These are phyloP conservation scores for Pseudogymnoascus sp. DNA, from an alignment of 2,329 filamentous ascomycete species.

Conservation along the genomic window DNA sequence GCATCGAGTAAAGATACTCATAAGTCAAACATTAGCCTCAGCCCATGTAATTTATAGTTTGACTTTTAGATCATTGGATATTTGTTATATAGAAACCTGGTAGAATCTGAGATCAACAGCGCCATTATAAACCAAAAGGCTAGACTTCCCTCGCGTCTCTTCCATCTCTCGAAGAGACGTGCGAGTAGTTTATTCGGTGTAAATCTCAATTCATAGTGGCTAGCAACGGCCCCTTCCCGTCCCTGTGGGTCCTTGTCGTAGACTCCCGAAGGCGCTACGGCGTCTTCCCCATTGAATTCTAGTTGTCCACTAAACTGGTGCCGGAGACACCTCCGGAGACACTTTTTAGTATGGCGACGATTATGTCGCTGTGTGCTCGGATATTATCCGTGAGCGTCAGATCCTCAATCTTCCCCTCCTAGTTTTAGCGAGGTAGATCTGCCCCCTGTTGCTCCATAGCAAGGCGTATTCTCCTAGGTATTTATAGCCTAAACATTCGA, in stretches of 20 bases:
- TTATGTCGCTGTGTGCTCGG: constrained; percentile 17
- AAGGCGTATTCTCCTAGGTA: constrained; percentile 17
- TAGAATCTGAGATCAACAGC: too few species aligned
- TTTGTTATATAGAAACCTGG: too few species aligned
- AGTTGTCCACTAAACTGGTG: constrained; percentile 17
- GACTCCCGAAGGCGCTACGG: constrained; percentile 14
- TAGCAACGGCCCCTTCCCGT: not conserved
- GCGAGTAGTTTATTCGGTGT: too few species aligned
- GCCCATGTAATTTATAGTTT: too few species aligned
- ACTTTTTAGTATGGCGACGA: constrained; percentile 12
- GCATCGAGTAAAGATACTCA: not conserved
- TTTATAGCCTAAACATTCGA: constrained; percentile 17
- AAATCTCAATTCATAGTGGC: not conserved
- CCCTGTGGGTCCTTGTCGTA: constrained; percentile 4
- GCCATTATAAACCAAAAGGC: too few species aligned
- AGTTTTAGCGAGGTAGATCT: not conserved
- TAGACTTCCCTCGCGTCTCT: too few species aligned
- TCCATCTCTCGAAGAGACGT: too few species aligned
- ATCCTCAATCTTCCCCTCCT: constrained; percentile 2
- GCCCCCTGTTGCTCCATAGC: constrained; percentile 19
- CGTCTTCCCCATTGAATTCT: constrained; percentile 20
- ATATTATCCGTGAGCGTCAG: constrained; percentile 14
- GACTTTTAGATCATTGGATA: too few species aligned
- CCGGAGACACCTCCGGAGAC: not conserved
- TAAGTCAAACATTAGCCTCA: too few species aligned